Conservation (phyloP, 495 filamentous ascomycete genomes). For the Collariella sp. region DNA sequence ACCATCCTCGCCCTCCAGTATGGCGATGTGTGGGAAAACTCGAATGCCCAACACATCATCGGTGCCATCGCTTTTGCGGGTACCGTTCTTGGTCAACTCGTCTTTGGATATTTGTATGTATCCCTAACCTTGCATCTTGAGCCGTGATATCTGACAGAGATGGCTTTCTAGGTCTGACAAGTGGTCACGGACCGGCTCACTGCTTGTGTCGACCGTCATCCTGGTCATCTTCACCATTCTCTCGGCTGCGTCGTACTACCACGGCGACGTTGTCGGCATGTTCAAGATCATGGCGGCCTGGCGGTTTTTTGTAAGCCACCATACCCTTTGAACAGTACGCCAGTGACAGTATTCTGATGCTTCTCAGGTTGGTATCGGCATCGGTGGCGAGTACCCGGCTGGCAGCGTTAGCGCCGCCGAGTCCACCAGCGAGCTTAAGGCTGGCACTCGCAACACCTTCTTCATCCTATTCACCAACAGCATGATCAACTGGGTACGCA, state of each 20-base stretch:
- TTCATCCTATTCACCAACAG: conserved; percentile 92
- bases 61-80: conserved; percentile 78
- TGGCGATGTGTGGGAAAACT: conserved; percentile 50
- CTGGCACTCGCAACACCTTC: conserved; percentile 75
- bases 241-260: conserved; percentile 63
- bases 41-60: conserved; percentile 60
- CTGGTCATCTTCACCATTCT: conserved; percentile 80
- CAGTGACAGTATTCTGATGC: conserved; percentile 2
- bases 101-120: conserved; percentile 62
- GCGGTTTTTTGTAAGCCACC: conserved; percentile 68
- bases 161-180: conserved; percentile 49
- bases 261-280: conserved; percentile 56
- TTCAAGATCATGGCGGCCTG: conserved; percentile 78
- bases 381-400: conserved; percentile 77
- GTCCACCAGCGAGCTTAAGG: conserved; percentile 70
- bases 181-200: conserved; percentile 73
- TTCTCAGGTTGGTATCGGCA: conserved; percentile 43
- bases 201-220: conserved; percentile 72
- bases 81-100: conserved; percentile 74
- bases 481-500: conserved; percentile 62
- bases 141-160: background rate
- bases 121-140: background rate
- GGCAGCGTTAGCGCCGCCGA: conserved; percentile 80
- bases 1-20: conserved; percentile 63
- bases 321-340: conserved; percentile 25